A percentile compares a stretch with the other conserved stretches of the same genome.
Evolutionary conservation across 257 asterid genomes (phyloP).

Genomic region (Solanum neorickii): DNA sequence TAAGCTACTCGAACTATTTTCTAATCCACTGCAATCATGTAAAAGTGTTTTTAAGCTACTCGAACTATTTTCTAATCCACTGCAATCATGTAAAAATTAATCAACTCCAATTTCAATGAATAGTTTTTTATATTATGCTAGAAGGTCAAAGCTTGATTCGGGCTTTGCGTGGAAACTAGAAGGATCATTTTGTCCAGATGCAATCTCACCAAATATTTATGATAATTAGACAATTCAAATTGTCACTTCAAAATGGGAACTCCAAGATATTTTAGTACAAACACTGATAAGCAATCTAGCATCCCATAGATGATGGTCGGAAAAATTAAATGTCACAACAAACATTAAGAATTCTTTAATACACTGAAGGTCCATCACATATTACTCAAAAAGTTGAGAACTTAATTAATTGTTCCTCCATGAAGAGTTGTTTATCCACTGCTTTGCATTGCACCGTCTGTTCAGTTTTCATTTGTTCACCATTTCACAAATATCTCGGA

Average conservation of each 20-base stretch:
- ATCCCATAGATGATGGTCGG: background rate
- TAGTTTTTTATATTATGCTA: background rate
- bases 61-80: background rate
- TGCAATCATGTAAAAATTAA: background rate
- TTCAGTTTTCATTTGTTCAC: background rate
- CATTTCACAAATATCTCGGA: background rate
- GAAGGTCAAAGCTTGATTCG: background rate
- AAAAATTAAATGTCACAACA: background rate
- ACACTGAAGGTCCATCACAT: background rate
- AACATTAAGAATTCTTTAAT: background rate
- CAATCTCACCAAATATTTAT: background rate
- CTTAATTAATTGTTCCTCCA: background rate
- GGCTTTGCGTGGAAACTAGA: background rate
- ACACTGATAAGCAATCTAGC: background rate
- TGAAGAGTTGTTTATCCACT: background rate
- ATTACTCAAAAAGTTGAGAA: background rate
- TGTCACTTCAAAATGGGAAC: background rate
- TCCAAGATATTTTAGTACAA: background rate
- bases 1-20: background rate
- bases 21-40: background rate
- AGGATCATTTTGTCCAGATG: background rate
- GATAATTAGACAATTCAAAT: background rate
- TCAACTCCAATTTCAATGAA: background rate
- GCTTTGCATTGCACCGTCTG: background rate
- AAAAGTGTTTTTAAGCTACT: background rate